A percentile compares a stretch with the other conserved stretches of the same genome.
Evolutionary conservation across 192 early-diverging fungal species (phyloP).

Genomic region (Linnemannia zychae): DNA sequence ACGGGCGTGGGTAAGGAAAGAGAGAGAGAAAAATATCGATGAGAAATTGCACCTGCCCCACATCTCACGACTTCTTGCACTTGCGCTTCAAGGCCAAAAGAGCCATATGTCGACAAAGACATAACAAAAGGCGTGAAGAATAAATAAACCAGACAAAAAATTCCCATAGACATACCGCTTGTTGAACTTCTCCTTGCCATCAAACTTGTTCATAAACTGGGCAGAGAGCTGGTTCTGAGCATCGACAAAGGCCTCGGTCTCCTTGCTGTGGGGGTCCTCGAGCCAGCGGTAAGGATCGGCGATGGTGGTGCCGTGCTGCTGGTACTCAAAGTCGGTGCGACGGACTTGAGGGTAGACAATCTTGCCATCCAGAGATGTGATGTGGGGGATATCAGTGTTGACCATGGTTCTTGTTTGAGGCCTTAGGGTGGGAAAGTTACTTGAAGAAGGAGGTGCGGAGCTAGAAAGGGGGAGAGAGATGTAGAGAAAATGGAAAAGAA

Average conservation of each 20-base stretch:
- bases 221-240: slow-evolving; percentile 68
- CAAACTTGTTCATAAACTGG: slow-evolving; percentile 62
- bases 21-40: not conserved
- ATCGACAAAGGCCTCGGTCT: slow-evolving; percentile 76
- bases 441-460: not conserved
- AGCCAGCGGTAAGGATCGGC: slow-evolving; percentile 76
- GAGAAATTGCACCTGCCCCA: too few relatives aligned
- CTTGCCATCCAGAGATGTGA: slow-evolving; percentile 35
- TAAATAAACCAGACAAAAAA: not conserved
- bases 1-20: not conserved
- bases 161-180: slow-evolving; percentile 34
- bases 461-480: not conserved
- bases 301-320: slow-evolving; percentile 54
- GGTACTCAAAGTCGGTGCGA: slow-evolving; percentile 61
- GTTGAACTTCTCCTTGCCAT: slow-evolving; percentile 47
- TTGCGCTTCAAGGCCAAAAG: too few relatives aligned
- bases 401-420: slow-evolving; percentile 22
- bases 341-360: slow-evolving; percentile 63
- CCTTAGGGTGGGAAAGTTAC: not conserved
- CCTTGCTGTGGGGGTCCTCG: slow-evolving; percentile 72
- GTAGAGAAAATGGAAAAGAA: not conserved
- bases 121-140: not conserved
- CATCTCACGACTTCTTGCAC: too few relatives aligned
- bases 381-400: not conserved
- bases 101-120: too few relatives aligned